A percentile compares a stretch with the other conserved stretches of the same genome.
These are phyloP conservation scores for Phylloporus sp. DNA, from an alignment of 768 basidiomycete genomes.

Conservation along the genomic window DNA sequence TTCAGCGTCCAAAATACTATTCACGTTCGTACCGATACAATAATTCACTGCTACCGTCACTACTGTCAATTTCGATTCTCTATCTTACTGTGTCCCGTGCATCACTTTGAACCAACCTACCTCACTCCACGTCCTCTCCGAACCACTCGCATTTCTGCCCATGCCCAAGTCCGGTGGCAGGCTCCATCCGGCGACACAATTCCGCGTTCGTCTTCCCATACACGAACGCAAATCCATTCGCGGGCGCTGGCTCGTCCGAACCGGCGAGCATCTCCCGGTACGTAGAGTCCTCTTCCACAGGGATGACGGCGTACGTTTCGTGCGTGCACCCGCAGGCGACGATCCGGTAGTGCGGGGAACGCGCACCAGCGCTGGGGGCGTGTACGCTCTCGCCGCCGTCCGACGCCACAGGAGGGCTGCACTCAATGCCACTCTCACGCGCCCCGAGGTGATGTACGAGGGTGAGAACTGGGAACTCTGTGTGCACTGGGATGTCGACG, in stretches of 20 bases:
- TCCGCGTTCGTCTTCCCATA: no score
- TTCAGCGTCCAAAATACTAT: no score
- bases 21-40: no score
- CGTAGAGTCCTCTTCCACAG: background rate
- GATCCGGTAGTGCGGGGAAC: background rate
- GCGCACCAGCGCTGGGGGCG: no score
- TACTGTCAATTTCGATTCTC: background rate
- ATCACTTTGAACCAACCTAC: no score
- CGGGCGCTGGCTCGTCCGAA: no score
- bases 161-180: background rate
- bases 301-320: background rate
- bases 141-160: background rate
- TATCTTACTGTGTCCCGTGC: background rate
- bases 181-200: background rate
- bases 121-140: background rate
- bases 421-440: background rate
- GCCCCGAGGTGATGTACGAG: background rate
- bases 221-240: no score
- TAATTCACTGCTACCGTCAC: no score
- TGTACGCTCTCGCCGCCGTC: no score
- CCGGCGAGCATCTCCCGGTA: no score
- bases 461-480: background rate
- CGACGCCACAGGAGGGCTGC: no score
- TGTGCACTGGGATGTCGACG: background rate
- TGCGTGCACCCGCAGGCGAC: background rate